Base-by-base conservation (phyloP, 2,329 filamentous ascomycete species). In the Colletotrichum kahawae region DNA sequence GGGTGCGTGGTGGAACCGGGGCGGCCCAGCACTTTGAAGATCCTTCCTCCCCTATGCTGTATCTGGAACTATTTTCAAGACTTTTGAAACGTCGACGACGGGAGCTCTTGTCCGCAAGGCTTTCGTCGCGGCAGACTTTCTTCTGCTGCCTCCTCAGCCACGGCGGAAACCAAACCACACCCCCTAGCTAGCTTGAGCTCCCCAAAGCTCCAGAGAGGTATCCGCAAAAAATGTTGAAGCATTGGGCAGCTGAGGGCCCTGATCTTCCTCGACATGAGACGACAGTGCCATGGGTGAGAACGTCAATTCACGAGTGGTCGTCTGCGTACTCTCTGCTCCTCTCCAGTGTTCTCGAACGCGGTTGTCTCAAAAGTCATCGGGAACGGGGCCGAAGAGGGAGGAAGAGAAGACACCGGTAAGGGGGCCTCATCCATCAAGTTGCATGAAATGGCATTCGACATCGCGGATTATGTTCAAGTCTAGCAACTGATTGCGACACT, bases 201-300 rank as follows among this genome's bases (percentile, higher is more conserved):
- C 38, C n/a, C 43, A 21, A 48, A 67, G 64, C 64, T 67, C 64
- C 29, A 57, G 48, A 56, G 33, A 62, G 60, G 62, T 72, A 59
- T 63, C 72, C 69, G 38, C 69, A 38, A 31, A 27, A 65, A 24
- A 71, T 27, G 60, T 24, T 36, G 27, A 34, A 67, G 71, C 72
- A 67, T 34, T 63, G 72, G 69, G 68, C 69, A 75, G 69, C 16
- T n/a, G 43, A 27, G 43, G 63, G 69, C 43, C 72, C 56, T 29
- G 54, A 57, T 75, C 62, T 27, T 13, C 57, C 64, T 59, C 51
- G 72, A 75, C 63, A 75, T 75, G 57, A 75, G 72, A 72, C 69
- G 72, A 75, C 57, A 21, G 33, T 43, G 36, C 16, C 60, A 38
- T 38, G 60, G 66, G 21, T 48, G 34, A 21, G 21, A 27, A 33